Conservation (phyloP, 352 stramenopile genomes). For the Phytophthora sp. region DNA sequence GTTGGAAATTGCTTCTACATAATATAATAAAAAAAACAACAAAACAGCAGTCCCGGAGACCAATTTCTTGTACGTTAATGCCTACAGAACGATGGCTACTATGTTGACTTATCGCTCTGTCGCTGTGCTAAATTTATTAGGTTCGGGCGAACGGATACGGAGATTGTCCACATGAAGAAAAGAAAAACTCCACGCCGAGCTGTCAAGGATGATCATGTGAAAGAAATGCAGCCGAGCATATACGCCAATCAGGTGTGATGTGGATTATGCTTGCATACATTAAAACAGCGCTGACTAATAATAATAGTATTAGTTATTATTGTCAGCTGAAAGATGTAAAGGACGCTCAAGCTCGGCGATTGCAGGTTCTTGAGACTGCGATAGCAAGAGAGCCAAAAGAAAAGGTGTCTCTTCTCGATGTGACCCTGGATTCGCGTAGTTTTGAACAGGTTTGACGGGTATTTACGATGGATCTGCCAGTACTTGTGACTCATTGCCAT, state of each 20-base stretch:
- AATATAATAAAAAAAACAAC: too few relatives aligned
- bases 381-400: background rate
- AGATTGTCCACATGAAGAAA: background rate
- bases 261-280: background rate
- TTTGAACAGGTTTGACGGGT: slow-evolving; percentile 14
- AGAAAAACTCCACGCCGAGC: background rate
- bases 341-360: background rate
- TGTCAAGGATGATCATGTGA: background rate
- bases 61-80: slow-evolving; percentile 8
- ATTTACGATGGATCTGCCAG: background rate
- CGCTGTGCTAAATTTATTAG: too few relatives aligned
- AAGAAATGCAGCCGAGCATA: background rate
- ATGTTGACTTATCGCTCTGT: too few relatives aligned
- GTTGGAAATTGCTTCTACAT: slow-evolving; percentile 2
- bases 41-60: slow-evolving; percentile 10
- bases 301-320: too few relatives aligned
- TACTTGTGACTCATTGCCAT: background rate
- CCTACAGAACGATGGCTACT: too few relatives aligned
- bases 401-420: slow-evolving; percentile 11
- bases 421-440: slow-evolving; percentile 9
- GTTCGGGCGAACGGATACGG: slow-evolving; percentile 7
- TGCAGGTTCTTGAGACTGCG: slow-evolving; percentile 1
- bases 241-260: slow-evolving; percentile 9
- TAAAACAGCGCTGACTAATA: background rate
- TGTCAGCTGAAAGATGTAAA: slow-evolving; percentile 6